Conservation (phyloP, 164 flowering plant species). For the Echeveria elegans region DNA sequence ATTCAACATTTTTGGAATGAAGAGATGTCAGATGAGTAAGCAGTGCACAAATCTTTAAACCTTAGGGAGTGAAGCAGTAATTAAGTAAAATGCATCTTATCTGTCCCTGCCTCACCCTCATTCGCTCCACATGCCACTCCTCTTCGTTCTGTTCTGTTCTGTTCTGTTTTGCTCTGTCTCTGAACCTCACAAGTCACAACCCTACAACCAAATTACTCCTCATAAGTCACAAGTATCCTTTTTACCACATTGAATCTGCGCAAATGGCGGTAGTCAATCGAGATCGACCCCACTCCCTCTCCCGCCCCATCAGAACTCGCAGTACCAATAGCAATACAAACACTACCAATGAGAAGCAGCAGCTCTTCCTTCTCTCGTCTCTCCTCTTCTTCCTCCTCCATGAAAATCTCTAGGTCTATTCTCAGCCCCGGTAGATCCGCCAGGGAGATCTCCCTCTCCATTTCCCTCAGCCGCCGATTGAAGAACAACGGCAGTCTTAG, state of each 20-base stretch:
- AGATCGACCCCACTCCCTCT: neutral
- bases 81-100: neutral
- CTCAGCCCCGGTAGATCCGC: slow-evolving; percentile 48
- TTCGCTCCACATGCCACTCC: neutral
- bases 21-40: too few relatives aligned
- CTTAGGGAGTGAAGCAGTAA: neutral
- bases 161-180: neutral
- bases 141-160: too few relatives aligned
- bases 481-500: slow-evolving; percentile 59
- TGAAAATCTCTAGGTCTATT: slow-evolving; percentile 58
- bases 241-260: neutral
- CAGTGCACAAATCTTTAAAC: neutral
- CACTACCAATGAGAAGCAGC: slow-evolving; percentile 10
- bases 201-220: neutral
- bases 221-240: too few relatives aligned
- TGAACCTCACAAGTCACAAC: neutral
- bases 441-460: slow-evolving; percentile 44
- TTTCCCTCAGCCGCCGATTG: slow-evolving; percentile 59
- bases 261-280: neutral
- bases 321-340: slow-evolving; percentile 15
- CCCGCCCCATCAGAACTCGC: slow-evolving; percentile 5
- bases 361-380: neutral
- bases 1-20: too few relatives aligned
- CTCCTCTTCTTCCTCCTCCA: slow-evolving; percentile 46
- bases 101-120: neutral